Evolutionary conservation across 2,329 filamentous ascomycete species (phyloP), one percentile per base, ranked within the genome.

Genomic region (Didymella segeticola): DNA sequence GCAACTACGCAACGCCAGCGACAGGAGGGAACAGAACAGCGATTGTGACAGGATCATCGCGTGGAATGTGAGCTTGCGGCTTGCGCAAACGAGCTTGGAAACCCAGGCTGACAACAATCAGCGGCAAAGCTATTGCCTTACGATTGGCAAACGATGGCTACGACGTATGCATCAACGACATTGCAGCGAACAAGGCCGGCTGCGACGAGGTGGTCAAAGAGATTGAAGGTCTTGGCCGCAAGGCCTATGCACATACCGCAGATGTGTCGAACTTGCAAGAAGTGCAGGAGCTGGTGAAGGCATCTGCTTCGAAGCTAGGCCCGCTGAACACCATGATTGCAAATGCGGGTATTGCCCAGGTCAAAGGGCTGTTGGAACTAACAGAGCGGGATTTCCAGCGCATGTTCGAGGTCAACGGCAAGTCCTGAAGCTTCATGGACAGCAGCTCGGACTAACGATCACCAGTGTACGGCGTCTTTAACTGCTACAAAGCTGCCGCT

Each of bases 101-200:
- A 29, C 15, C 14, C 26, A 29, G 17, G 19, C 29, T 65, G 33
- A 65, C 31, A 15, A 15, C 19, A 6, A 8, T 29, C 49, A 86
- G 85, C 58, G 86, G 86, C 39, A 84, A 83, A 62, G 80, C 84
- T 17, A 86, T 88, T 47, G 86, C 86, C 15, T 73, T 87, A 7
- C 83, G 86, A 2, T 79, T 89, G 14, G 86, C 86, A 5, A 73
- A 78, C 19, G 87, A 89, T 57, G 86, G 86, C 47, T 89, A 89
- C 73, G 79, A 85, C 60, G 77, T 90, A 43, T 87, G 84, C 64
- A 76, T 89, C 58, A 89, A 88, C 66, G 86, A 89, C 60, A 75
- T 89, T 14, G 59, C 76, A 23, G 76, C 80, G 12, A 84, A 87
- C 58, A 71, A 79, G 43, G 60, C 78, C 4, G 80, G 75, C 1